phyloP scores from a whole-genome alignment of 2,329 filamentous ascomycete genomes.

The Penicillium rolfsii region DNA sequence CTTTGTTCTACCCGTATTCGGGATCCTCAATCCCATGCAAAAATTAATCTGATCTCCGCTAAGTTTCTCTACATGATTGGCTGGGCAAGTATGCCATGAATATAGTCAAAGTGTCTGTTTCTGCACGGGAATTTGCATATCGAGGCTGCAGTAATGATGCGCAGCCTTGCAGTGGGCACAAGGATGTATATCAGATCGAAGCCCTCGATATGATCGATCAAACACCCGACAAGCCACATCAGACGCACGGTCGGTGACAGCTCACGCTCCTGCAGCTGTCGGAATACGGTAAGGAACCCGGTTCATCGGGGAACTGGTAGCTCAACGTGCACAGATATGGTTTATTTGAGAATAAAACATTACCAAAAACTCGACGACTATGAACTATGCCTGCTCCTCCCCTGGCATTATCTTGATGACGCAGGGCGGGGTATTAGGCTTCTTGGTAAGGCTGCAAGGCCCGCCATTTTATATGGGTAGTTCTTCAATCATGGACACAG shows the following conservation, averaged over 20 bases:
- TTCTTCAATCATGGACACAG: not conserved
- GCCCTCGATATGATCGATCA: conserved; percentile 8
- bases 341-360: not conserved
- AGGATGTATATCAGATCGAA: not conserved
- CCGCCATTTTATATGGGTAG: not conserved
- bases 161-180: not conserved
- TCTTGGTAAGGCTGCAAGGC: not conserved
- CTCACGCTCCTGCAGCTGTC: conserved; percentile 15
- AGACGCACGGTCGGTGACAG: conserved; percentile 13
- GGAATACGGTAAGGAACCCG: conserved; percentile 4
- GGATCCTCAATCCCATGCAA: not conserved
- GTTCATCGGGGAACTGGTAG: not conserved
- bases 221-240: conserved; percentile 2
- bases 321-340: not conserved
- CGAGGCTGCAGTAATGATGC: not conserved
- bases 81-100: not conserved
- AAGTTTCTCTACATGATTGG: not conserved
- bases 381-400: not conserved
- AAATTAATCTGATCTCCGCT: not conserved
- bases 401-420: not conserved
- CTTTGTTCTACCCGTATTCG: not conserved
- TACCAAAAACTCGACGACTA: not conserved
- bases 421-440: not conserved
- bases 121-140: not conserved
- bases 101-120: not conserved